Evolutionary conservation across 495 filamentous ascomycete genomes (phyloP), one percentile per base, ranked within the genome.

Genomic region (Hypoxylon lienhwacheense): DNA sequence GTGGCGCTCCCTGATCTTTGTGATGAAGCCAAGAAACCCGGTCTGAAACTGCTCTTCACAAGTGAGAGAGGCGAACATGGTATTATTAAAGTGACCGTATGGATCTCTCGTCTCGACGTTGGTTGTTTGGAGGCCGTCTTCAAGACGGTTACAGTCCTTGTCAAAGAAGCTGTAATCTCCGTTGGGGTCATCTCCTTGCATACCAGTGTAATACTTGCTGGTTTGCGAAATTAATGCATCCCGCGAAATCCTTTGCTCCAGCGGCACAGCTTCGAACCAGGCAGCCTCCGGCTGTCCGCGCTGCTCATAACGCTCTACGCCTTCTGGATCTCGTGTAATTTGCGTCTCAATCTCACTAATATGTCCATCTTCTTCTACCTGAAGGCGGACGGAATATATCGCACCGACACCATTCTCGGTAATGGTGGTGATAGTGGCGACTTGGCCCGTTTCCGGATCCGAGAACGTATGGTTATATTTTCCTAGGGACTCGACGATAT

Each of bases 21-120:
- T 65, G 16, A 65, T 58, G 32, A 62, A 65, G 3, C 58, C 62
- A 10, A 65, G 53, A 37, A 65, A 65, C 6, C 62, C 62, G 8
- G 62, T 65, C 33, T 65, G 62, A 37, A 65, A 65, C 11, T 65
- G 58, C 19, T 55, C 57, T 34, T 61, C 53, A 44, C 58, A 65
- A 8, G 26, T 57, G 2, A 65, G 49, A 1, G 57, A 53, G 6
- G 58, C 53, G 21, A 65, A 65, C 12, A 36, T 46, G 7, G 62
- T 65, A 41, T 62, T 58, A 20, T 65, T 65, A 7, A 53, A 65
- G 25, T 65, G 62, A 7, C 62, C 62, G 12, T 65, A 61, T 3
- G 62, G 53, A 5, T 57, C 58, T 1, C 62, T 56, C 8, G 34
- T 45, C 37, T 61, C 50, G 7, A 61, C 47, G 33, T 57, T 64